Evolutionary conservation across 768 basidiomycete species (phyloP).

Genomic region (Hygrophorus russula): DNA sequence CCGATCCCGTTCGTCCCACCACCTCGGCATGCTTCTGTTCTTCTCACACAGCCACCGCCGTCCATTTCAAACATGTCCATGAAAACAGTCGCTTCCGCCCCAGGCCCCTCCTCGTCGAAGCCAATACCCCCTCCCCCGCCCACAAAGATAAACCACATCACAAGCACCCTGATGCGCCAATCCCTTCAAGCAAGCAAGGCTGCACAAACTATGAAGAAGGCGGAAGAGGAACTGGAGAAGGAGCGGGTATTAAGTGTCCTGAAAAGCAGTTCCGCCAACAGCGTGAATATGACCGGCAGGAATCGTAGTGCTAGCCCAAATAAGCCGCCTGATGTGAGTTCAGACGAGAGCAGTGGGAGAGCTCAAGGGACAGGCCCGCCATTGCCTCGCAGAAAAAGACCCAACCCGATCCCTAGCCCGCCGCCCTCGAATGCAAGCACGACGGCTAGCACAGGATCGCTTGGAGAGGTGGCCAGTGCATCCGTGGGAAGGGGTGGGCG

Average conservation of each 20-base stretch:
- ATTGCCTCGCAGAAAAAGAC: slow-evolving; percentile 3
- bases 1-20: slow-evolving; percentile 22
- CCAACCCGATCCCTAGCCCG: neutral
- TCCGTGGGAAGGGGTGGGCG: neutral
- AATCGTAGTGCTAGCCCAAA: slow-evolving; percentile 21
- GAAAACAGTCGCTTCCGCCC: slow-evolving; percentile 6
- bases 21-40: slow-evolving; percentile 25
- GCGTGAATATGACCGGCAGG: slow-evolving; percentile 5
- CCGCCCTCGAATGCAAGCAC: slow-evolving; percentile 8
- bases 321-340: slow-evolving; percentile 7
- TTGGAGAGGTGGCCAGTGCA: neutral
- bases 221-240: slow-evolving; percentile 55
- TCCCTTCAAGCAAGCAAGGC: slow-evolving; percentile 64
- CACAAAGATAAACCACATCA: slow-evolving; percentile 29
- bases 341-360: neutral
- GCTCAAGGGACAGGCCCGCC: slow-evolving; percentile 1
- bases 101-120: slow-evolving; percentile 8
- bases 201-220: slow-evolving; percentile 58
- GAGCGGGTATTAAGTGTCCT: slow-evolving; percentile 63
- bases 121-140: slow-evolving; percentile 9
- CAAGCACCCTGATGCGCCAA: slow-evolving; percentile 60
- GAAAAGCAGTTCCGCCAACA: slow-evolving; percentile 38
- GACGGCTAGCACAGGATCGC: slow-evolving; percentile 5
- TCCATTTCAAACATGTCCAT: slow-evolving; percentile 12
- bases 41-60: slow-evolving; percentile 7